Conservation (phyloP, 768 basidiomycete genomes). For the Tephrocybe sp. region DNA sequence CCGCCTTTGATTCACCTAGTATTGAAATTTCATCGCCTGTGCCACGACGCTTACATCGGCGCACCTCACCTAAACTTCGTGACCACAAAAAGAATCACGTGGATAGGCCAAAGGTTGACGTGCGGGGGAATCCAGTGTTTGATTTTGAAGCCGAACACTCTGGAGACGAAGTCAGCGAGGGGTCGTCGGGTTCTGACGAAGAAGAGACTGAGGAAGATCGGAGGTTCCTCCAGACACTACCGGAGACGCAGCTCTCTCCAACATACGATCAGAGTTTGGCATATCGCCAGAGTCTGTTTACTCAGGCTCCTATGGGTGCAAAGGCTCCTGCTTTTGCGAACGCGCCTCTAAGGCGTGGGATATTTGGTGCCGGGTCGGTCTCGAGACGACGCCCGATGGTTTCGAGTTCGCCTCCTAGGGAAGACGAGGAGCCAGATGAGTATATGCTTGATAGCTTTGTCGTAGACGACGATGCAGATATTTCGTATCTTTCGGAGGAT, state of each 20-base stretch:
- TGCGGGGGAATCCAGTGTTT: slow-evolving; percentile 41
- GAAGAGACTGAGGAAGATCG: slow-evolving; percentile 70
- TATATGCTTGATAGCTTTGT: slow-evolving; percentile 80
- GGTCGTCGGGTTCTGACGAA: slow-evolving; percentile 54
- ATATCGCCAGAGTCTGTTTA: slow-evolving; percentile 73
- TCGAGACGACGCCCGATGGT: slow-evolving; percentile 25
- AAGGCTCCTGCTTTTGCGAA: slow-evolving; percentile 54
- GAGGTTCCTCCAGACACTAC: slow-evolving; percentile 61
- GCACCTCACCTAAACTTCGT: slow-evolving; percentile 29
- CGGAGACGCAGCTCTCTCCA: slow-evolving; percentile 65
- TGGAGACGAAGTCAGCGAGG: slow-evolving; percentile 74
- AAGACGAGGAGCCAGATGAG: slow-evolving; percentile 54
- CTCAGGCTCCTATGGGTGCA: slow-evolving; percentile 53
- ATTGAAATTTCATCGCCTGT: slow-evolving; percentile 28
- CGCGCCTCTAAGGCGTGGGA: slow-evolving; percentile 46
- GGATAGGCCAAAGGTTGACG: background rate
- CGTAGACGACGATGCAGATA: slow-evolving; percentile 75
- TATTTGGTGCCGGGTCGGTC: slow-evolving; percentile 29
- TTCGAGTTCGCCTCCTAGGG: slow-evolving; percentile 64
- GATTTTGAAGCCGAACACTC: slow-evolving; percentile 78
- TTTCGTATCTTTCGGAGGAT: slow-evolving; percentile 40
- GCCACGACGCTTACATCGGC: slow-evolving; percentile 38
- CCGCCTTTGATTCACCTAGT: slow-evolving; percentile 26
- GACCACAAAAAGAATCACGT: slow-evolving; percentile 4
- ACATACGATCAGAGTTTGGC: slow-evolving; percentile 73